phyloP scores from a whole-genome alignment of 2,329 filamentous ascomycete species.

The Nakataea oryzae region DNA sequence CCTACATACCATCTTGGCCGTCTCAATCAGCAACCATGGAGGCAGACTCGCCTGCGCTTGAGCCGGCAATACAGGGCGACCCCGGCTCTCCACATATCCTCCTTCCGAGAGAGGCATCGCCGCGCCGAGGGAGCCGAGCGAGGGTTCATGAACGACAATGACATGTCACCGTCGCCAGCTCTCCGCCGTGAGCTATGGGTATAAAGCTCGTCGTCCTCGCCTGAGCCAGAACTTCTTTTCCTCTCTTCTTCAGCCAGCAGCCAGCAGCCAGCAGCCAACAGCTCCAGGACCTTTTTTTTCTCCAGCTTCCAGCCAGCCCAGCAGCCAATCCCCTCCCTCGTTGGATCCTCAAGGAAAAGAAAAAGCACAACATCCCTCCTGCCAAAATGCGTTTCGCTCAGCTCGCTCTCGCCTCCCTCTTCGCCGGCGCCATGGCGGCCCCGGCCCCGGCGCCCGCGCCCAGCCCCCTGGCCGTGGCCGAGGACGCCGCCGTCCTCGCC shows the following conservation, averaged over 20 bases:
- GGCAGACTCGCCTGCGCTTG: background rate
- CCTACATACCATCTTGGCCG: background rate
- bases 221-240: background rate
- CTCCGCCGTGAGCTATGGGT: background rate
- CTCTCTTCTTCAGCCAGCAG: background rate
- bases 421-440: background rate
- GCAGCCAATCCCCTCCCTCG: background rate
- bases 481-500: background rate
- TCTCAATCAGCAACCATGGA: background rate
- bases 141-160: background rate
- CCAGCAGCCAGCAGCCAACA: background rate
- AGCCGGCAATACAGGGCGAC: too few species aligned
- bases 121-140: background rate
- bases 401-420: background rate
- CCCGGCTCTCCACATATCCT: background rate
- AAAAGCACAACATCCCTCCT: too few species aligned
- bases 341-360: background rate
- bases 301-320: background rate
- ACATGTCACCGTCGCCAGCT: background rate
- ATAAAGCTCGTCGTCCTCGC: background rate
- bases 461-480: background rate
- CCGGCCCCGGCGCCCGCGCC: background rate
- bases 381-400: background rate
- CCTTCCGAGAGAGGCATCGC: background rate
- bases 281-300: background rate